Conservation (phyloP, 352 stramenopile species). For the Albugo laibachii region DNA sequence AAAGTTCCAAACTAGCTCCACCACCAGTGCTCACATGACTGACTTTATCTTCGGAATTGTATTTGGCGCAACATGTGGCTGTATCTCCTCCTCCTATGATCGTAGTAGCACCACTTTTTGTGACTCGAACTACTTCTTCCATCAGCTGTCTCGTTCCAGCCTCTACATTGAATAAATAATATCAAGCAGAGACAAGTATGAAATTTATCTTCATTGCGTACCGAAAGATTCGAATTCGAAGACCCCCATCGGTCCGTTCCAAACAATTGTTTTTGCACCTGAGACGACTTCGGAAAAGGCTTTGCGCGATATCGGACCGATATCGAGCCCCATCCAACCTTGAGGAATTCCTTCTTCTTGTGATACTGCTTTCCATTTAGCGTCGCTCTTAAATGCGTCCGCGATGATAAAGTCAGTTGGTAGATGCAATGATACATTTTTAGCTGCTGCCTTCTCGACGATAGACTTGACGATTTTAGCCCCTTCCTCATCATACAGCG, state of each 20-base stretch:
- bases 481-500: slow-evolving; percentile 81
- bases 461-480: slow-evolving; percentile 80
- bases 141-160: slow-evolving; percentile 91
- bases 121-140: slow-evolving; percentile 91
- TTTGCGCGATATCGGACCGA: slow-evolving; percentile 87
- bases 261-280: slow-evolving; percentile 92
- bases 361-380: slow-evolving; percentile 79
- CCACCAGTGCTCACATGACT: slow-evolving; percentile 86
- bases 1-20: slow-evolving; percentile 90
- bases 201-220: slow-evolving; percentile 11
- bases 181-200: not conserved
- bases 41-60: slow-evolving; percentile 78
- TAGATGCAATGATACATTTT: slow-evolving; percentile 95
- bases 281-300: slow-evolving; percentile 60
- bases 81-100: slow-evolving; percentile 99
- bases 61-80: slow-evolving; percentile 76
- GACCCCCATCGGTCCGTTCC: slow-evolving; percentile 99
- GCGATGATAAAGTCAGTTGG: slow-evolving; percentile 96
- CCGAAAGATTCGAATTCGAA: slow-evolving; percentile 99
- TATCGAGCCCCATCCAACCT: slow-evolving; percentile 97
- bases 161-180: slow-evolving; percentile 14
- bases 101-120: slow-evolving; percentile 84
- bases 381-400: slow-evolving; percentile 93
- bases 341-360: slow-evolving; percentile 85
- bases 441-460: slow-evolving; percentile 94